Base-by-base conservation (phyloP, 2,329 filamentous ascomycete genomes). In the Cladosporium sp. region DNA sequence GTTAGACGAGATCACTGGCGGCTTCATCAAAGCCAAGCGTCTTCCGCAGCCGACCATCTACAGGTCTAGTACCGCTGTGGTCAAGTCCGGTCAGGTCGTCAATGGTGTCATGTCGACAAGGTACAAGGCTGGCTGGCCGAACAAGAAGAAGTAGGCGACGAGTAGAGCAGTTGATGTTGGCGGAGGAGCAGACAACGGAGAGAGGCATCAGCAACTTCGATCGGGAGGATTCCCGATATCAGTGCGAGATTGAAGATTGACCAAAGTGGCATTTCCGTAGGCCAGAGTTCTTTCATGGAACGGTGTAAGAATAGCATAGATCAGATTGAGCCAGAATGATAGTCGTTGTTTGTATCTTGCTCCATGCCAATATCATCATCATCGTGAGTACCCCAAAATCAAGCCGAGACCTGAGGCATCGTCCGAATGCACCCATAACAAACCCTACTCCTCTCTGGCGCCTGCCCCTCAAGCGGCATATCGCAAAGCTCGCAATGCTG, bases 381-480 rank as follows among this genome's bases (percentile, higher is more conserved):
- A 24, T 18, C 4, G 38, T 7, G 8, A 47, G 41, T 47, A 47
- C n/a, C 41, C n/a, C 41, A 12, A 41, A 7, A 47, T 55, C 52
- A 55, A 34, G 36, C 57, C 28, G 30, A 52, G 21, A n/a, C 24
- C 36, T 57, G 36, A 52, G 34, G 51, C 57, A 65, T 58, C 15
- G 67, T 73, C 38, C 75, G 69, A 59, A 76, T 87, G 75, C 91
- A 93, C 15, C 90, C 91, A 79, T 93, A 92, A 74, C 91, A 93
- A 52, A 92, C 75, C 78, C 78, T 59, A 66, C 67, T 76, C 59
- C 65, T 71, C 68, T 65, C 70, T 28, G 67, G 74, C 72, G 71
- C 68, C 66, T 69, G 68, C 32, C 76, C 76, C 26, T 76, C 68
- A 10, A 93, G 81, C 38, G 87, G 86, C 78, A 90, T 86, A 59